Evolutionary conservation across 345 rosid species (phyloP), one percentile per base, ranked within the genome.

Genomic region (Gossypium bickii): DNA sequence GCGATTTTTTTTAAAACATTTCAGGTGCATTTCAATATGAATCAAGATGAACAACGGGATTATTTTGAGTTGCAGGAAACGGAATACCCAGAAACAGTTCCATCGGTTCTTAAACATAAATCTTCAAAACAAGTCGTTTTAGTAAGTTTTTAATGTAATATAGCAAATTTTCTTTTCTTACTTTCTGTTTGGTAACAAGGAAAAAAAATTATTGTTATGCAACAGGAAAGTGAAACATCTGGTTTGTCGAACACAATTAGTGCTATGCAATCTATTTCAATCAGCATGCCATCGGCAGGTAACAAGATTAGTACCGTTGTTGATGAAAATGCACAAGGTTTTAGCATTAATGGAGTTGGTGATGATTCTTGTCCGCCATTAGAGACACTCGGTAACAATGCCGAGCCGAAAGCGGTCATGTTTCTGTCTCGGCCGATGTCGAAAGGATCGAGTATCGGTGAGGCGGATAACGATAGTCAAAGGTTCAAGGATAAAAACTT

Each of bases 371-470:
- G 12, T 11, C 49, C 12, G 12, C 49, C 49, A 11, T 45, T 11
- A 45, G 10, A 34, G 41, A 5, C 41, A 34, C 41, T 34, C 41
- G 59, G 24, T 17, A n/a, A 9, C 72, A 53, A 61, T 18, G 45
- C 18, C 20, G 64, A 29, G 44, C 71, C 81, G 41, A 82, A 78
- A 47, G 45, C 66, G 75, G 68, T 81, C 0, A 83, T 71, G 67
- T 84, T 81, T 78, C 84, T 85, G 74, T 89, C 97, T 51, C 92
- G 89, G 81, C 93, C 92, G 34, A 87, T 90, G 85, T 89, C 90
- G 0, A 74, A 79, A 74, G 85, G 89, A 48, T 49, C 51, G 49
- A 74, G 72, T 38, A 41, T 74, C 27, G 79, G 58, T 56, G 64
- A 47, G 41, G 47, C 52, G 20, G 52, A 22, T 3, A 9, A 11